phyloP scores from a whole-genome alignment of 495 filamentous ascomycete species.

The Amphirosellinia nigrospora region DNA sequence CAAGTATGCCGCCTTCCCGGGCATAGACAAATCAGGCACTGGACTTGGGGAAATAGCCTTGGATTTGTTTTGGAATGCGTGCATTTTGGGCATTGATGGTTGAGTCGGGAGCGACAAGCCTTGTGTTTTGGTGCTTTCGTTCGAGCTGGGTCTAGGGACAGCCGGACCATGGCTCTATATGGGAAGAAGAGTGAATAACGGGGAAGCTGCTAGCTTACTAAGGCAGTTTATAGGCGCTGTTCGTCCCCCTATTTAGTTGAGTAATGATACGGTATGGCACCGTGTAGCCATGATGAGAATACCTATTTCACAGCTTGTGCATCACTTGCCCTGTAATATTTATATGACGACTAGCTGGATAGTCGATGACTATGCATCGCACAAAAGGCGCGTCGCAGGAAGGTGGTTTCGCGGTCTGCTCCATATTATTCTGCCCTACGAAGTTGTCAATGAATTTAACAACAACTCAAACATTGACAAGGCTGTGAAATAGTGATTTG shows the following conservation, averaged over 20 bases:
- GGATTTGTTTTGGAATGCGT: slow-evolving; percentile 26
- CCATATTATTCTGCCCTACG: background rate
- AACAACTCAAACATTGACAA: background rate
- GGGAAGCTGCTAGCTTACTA: slow-evolving; percentile 12
- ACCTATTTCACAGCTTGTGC: background rate
- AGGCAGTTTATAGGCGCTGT: background rate
- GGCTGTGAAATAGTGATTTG: too few relatives aligned
- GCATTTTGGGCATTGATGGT: slow-evolving; percentile 30
- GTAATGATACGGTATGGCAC: slow-evolving; percentile 16
- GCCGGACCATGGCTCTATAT: background rate
- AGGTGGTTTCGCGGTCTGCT: background rate
- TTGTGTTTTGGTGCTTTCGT: slow-evolving; percentile 18
- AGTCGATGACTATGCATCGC: background rate
- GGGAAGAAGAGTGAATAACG: slow-evolving; percentile 17
- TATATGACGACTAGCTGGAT: background rate
- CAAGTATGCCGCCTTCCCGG: slow-evolving; percentile 9
- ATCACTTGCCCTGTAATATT: background rate
- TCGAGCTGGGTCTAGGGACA: background rate
- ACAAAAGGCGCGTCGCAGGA: background rate
- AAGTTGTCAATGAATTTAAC: background rate
- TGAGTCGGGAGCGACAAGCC: slow-evolving; percentile 17
- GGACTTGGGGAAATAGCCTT: slow-evolving; percentile 15
- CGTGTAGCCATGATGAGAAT: background rate
- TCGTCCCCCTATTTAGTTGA: slow-evolving; percentile 12
- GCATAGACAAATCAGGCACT: slow-evolving; percentile 22